Percentiles rank a stretch among this genome's conserved stretches.
phyloP scores from a whole-genome alignment of 306 rosid species.

The Quercus berberidifolia region DNA sequence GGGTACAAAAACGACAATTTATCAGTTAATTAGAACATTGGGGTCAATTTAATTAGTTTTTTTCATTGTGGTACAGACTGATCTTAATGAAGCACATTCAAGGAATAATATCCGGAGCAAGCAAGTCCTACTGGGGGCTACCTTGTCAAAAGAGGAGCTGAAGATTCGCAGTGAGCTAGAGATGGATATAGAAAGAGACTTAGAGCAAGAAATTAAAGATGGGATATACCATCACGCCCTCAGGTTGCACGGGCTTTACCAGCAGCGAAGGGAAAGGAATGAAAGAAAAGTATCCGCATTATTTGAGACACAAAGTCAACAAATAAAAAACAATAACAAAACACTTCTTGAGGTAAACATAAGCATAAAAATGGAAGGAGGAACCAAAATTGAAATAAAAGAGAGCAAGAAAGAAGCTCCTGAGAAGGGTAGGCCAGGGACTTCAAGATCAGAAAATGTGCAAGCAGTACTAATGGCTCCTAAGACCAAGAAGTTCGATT shows the following conservation, averaged over 20 bases:
- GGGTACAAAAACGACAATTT: too few relatives aligned
- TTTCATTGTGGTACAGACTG: constrained; percentile 1
- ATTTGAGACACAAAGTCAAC: not conserved
- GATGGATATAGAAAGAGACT: constrained; percentile 55
- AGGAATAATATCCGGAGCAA: not conserved
- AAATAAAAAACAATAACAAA: not conserved
- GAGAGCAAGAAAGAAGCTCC: constrained; percentile 35
- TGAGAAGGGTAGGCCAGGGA: constrained; percentile 21
- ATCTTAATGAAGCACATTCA: not conserved
- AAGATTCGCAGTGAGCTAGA: constrained; percentile 59
- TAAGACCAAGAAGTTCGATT: constrained; percentile 43
- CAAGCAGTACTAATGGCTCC: not conserved
- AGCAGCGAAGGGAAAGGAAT: constrained; percentile 36
- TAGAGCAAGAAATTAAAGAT: constrained; percentile 71
- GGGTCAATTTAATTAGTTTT: not conserved
- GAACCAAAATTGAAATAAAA: constrained; percentile 50
- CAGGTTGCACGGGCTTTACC: constrained; percentile 51
- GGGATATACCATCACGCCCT: constrained; percentile 59
- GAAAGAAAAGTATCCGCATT: not conserved
- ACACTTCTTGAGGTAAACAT: constrained; percentile 56
- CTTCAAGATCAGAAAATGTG: constrained; percentile 13
- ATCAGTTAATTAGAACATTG: too few relatives aligned
- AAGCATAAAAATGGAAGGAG: constrained; percentile 62
- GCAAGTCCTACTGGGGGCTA: not conserved
- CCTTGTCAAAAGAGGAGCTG: constrained; percentile 46